These are phyloP conservation scores for Xylariales sp. DNA, from an alignment of 2,329 filamentous ascomycete species.

Conservation along the genomic window DNA sequence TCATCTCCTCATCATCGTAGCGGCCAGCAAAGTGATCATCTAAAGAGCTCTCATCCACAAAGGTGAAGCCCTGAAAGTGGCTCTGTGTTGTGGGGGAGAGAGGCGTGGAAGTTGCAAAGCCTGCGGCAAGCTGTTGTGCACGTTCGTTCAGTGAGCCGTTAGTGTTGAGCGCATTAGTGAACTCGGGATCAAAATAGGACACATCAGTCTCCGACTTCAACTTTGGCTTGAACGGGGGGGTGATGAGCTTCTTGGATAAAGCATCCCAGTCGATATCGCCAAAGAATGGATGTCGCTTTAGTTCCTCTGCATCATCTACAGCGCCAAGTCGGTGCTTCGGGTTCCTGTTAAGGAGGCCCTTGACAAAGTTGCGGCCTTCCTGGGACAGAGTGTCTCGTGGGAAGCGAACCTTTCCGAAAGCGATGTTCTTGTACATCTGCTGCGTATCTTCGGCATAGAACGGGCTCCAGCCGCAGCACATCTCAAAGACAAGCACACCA, in stretches of 20 bases:
- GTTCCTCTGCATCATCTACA: slow-evolving; percentile 83
- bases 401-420: slow-evolving; percentile 96
- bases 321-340: slow-evolving; percentile 92
- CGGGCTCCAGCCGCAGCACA: slow-evolving; percentile 99
- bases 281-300: slow-evolving; percentile 95
- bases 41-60: slow-evolving; percentile 94
- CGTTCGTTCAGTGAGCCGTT: slow-evolving; percentile 87
- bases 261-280: slow-evolving; percentile 89
- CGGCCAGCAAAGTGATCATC: slow-evolving; percentile 71
- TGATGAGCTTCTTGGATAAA: slow-evolving; percentile 83
- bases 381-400: slow-evolving; percentile 90
- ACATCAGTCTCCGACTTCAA: slow-evolving; percentile 94
- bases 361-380: slow-evolving; percentile 96
- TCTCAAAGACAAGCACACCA: slow-evolving; percentile 95
- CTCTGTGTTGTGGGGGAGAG: slow-evolving; percentile 94
- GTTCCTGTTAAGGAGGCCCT: slow-evolving; percentile 93
- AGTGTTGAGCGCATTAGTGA: slow-evolving; percentile 88
- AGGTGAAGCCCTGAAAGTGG: slow-evolving; percentile 97
- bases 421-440: slow-evolving; percentile 99
- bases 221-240: slow-evolving; percentile 96
- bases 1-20: slow-evolving; percentile 56
- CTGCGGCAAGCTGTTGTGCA: slow-evolving; percentile 78
- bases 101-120: slow-evolving; percentile 85
- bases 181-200: slow-evolving; percentile 97
- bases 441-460: slow-evolving; percentile 99